Evolutionary conservation across 768 basidiomycete genomes (phyloP).

Genomic region (Suillus tomentosus): DNA sequence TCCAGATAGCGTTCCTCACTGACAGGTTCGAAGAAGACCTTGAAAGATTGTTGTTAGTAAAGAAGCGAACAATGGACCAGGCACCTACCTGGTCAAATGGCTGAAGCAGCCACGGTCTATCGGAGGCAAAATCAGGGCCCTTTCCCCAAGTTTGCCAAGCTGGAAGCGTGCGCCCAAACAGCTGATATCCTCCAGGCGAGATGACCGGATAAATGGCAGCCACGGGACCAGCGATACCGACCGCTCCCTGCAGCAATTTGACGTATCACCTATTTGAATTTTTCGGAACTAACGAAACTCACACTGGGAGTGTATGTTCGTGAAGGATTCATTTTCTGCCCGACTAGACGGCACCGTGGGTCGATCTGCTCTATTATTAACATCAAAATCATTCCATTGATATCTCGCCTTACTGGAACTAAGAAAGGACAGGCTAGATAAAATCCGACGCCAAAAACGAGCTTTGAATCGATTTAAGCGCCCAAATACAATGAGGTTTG

Average conservation of each 20-base stretch:
- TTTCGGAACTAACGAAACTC: conserved; percentile 15
- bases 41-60: background rate
- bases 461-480: conserved; percentile 32
- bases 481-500: background rate
- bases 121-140: conserved; percentile 46
- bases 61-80: background rate
- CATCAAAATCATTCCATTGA: background rate
- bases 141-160: conserved; percentile 67
- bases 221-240: conserved; percentile 69
- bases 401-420: conserved; percentile 48
- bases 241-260: conserved; percentile 51
- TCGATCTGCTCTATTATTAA: conserved; percentile 43
- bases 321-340: conserved; percentile 78
- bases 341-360: conserved; percentile 57
- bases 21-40: conserved; percentile 56
- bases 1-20: conserved; percentile 49
- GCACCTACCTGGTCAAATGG: conserved; percentile 59
- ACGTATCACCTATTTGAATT: conserved; percentile 1
- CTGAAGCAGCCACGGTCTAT: conserved; percentile 59
- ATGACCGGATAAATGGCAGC: conserved; percentile 68
- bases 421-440: conserved; percentile 67
- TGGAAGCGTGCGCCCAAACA: conserved; percentile 64
- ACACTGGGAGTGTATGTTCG: conserved; percentile 65
- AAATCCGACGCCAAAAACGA: conserved; percentile 65
- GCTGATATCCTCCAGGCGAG: conserved; percentile 66